Percentiles rank a stretch among this genome's conserved stretches.
These are phyloP conservation scores for Elaeagnus macrophylla DNA, from an alignment of 306 rosid genomes.

Conservation along the genomic window DNA sequence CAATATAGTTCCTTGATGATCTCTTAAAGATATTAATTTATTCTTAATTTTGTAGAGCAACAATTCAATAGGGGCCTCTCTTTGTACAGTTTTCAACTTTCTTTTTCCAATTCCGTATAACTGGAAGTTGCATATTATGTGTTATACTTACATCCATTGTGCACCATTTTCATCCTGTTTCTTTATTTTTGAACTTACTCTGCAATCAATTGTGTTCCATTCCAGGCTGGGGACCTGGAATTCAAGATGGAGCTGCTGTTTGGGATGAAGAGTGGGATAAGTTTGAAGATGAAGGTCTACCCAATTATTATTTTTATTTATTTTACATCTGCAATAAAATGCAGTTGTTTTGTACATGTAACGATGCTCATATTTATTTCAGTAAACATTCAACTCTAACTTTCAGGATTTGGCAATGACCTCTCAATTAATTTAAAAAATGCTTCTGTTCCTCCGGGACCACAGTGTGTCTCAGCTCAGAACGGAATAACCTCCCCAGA, in stretches of 20 bases:
- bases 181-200: neutral
- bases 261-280: slow-evolving; percentile 99
- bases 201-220: slow-evolving; percentile 8
- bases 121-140: too few relatives aligned
- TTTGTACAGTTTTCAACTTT: too few relatives aligned
- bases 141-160: neutral
- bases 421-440: slow-evolving; percentile 38
- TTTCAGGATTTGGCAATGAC: slow-evolving; percentile 78
- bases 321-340: neutral
- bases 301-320: neutral
- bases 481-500: slow-evolving; percentile 41
- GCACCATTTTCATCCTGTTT: neutral
- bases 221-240: slow-evolving; percentile 93
- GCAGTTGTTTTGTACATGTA: neutral
- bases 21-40: too few relatives aligned
- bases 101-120: too few relatives aligned
- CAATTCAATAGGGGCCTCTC: too few relatives aligned
- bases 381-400: slow-evolving; percentile 3
- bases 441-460: slow-evolving; percentile 29
- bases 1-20: too few relatives aligned
- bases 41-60: too few relatives aligned
- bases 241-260: slow-evolving; percentile 61
- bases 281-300: slow-evolving; percentile 91
- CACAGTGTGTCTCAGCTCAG: slow-evolving; percentile 30
- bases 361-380: neutral